phyloP scores from a whole-genome alignment of 148 eudicot genomes.

The Talinum fruticosum region DNA sequence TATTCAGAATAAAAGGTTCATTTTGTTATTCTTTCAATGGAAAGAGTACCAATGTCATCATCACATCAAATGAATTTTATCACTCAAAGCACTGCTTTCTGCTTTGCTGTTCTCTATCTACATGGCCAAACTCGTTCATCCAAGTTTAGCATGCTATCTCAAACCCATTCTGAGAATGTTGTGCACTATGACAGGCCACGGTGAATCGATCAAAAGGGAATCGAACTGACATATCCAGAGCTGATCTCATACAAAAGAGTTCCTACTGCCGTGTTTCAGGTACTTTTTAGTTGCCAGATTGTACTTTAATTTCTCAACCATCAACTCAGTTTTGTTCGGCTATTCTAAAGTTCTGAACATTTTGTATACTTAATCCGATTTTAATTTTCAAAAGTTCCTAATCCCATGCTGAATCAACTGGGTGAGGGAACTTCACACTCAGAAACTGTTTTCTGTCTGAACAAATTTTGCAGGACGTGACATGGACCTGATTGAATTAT shows the following conservation, averaged over 20 bases:
- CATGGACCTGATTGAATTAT: constrained; percentile 82
- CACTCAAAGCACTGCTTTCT: too few species aligned
- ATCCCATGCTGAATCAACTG: neutral
- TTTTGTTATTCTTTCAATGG: too few species aligned
- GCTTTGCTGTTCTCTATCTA: too few species aligned
- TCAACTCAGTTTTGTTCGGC: neutral
- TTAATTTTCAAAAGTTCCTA: neutral
- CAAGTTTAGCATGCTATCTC: neutral
- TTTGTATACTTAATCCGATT: neutral
- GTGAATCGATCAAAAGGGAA: constrained; percentile 93
- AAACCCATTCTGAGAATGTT: neutral
- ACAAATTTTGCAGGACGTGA: constrained; percentile 60
- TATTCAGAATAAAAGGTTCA: too few species aligned
- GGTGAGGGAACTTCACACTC: neutral
- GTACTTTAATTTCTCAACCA: neutral
- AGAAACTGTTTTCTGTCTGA: neutral
- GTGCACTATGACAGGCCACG: constrained; percentile 48
- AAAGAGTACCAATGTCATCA: too few species aligned
- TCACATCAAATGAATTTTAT: too few species aligned
- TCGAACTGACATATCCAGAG: constrained; percentile 74
- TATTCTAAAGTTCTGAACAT: too few species aligned
- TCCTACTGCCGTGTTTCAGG: constrained; percentile 96
- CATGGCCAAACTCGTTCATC: too few species aligned
- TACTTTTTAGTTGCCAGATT: constrained; percentile 14
- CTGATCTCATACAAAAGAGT: constrained; percentile 81